Evolutionary conservation across 2,329 filamentous ascomycete genomes (phyloP).

Genomic region (Stachybotrys echinatus): DNA sequence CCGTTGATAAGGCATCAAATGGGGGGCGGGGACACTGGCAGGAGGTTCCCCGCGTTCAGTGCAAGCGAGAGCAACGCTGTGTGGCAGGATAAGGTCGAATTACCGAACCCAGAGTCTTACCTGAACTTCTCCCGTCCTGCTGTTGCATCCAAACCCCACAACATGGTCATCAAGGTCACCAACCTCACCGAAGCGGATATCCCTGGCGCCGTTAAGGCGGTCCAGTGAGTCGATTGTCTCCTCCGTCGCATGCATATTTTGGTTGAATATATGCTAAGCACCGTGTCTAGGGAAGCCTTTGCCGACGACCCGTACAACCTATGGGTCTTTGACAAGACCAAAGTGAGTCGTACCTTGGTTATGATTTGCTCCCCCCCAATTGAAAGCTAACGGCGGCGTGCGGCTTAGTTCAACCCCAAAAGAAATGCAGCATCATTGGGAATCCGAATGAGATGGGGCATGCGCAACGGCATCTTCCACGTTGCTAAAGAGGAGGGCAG

Average conservation of each 20-base stretch:
- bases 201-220: conserved; percentile 56
- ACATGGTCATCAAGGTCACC: conserved; percentile 49
- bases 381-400: neutral
- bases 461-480: conserved; percentile 63
- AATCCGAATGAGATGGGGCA: conserved; percentile 65
- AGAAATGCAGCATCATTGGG: conserved; percentile 60
- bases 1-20: neutral
- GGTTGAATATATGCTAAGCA: neutral
- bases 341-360: conserved; percentile 31
- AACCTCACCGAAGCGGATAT: conserved; percentile 55
- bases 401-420: conserved; percentile 51
- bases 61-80: neutral
- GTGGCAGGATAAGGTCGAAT: neutral
- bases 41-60: neutral
- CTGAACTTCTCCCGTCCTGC: neutral
- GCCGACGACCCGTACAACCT: conserved; percentile 61
- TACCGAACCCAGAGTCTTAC: neutral
- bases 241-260: neutral
- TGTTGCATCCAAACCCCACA: neutral
- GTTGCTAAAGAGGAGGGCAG: conserved; percentile 57
- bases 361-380: neutral
- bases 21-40: too few relatives aligned
- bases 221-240: conserved; percentile 37
- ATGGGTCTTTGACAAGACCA: conserved; percentile 58
- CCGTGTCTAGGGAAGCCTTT: conserved; percentile 45